A percentile compares a stretch with the other conserved stretches of the same genome.
phyloP scores from a whole-genome alignment of 805 yeast species.

The Saccharomycopsis lassenensis region DNA sequence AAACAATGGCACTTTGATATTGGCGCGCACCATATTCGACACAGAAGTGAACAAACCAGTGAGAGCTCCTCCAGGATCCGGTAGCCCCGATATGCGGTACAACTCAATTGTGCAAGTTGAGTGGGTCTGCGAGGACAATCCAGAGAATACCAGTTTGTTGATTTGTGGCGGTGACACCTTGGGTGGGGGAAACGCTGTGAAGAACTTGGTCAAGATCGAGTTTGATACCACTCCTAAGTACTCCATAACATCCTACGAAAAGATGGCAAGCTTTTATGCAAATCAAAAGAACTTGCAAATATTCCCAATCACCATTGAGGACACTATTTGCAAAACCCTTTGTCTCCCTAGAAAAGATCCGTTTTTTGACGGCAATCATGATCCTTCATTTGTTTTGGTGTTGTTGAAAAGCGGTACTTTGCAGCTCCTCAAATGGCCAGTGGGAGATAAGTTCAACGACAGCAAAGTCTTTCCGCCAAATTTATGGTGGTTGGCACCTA shows the following conservation, averaged over 20 bases:
- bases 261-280: constrained; percentile 69
- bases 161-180: constrained; percentile 56
- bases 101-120: constrained; percentile 40
- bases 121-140: constrained; percentile 76
- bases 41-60: constrained; percentile 48
- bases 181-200: constrained; percentile 31
- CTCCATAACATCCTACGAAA: constrained; percentile 70
- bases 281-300: constrained; percentile 44
- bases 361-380: constrained; percentile 68
- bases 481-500: constrained; percentile 68
- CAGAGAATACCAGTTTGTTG: constrained; percentile 67
- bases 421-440: constrained; percentile 47
- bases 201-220: constrained; percentile 47
- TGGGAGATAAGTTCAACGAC: constrained; percentile 38
- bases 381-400: constrained; percentile 56
- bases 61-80: constrained; percentile 19
- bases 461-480: constrained; percentile 71
- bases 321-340: constrained; percentile 35
- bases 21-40: constrained; percentile 65
- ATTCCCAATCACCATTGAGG: constrained; percentile 40
- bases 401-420: constrained; percentile 54
- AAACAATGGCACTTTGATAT: constrained; percentile 57
- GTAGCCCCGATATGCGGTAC: constrained; percentile 21
- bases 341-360: constrained; percentile 58
- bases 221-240: constrained; percentile 75